Conservation (phyloP, 148 eudicot species). For the Fallopia convolvulus region DNA sequence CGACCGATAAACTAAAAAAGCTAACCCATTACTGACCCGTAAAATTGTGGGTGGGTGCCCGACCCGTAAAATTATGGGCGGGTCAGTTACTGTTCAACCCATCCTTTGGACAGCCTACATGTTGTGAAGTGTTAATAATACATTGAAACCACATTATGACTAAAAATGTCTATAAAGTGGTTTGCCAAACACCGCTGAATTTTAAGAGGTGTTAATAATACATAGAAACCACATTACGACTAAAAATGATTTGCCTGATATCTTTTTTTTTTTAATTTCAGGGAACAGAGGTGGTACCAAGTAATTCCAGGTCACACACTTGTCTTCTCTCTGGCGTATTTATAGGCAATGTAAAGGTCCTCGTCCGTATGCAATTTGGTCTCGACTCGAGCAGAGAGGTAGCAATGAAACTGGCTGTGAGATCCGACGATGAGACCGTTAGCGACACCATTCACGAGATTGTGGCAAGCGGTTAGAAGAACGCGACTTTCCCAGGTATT, state of each 20-base stretch:
- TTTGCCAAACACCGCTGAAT: too few species aligned
- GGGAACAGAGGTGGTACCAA: conserved; percentile 86
- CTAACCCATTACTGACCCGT: too few species aligned
- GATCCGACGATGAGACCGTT: conserved; percentile 84
- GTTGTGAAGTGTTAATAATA: too few species aligned
- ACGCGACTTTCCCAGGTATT: background rate
- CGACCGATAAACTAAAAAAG: too few species aligned
- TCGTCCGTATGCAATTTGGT: conserved; percentile 79
- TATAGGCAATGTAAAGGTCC: conserved; percentile 82
- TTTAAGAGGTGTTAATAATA: too few species aligned
- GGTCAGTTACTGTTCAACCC: too few species aligned
- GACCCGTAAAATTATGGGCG: too few species aligned
- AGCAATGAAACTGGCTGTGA: conserved; percentile 90
- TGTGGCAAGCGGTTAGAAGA: conserved; percentile 72
- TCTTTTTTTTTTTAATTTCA: conserved; percentile 15
- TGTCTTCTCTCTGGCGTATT: conserved; percentile 83
- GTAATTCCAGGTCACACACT: conserved; percentile 86
- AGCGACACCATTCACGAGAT: conserved; percentile 93
- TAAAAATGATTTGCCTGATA: background rate
- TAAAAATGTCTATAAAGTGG: too few species aligned
- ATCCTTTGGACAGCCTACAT: too few species aligned
- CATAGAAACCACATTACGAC: too few species aligned
- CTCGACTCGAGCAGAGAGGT: conserved; percentile 78
- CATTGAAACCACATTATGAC: too few species aligned
- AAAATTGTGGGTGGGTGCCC: too few species aligned